phyloP scores from a whole-genome alignment of 495 filamentous ascomycete species.

The Penicillium coprophilum region DNA sequence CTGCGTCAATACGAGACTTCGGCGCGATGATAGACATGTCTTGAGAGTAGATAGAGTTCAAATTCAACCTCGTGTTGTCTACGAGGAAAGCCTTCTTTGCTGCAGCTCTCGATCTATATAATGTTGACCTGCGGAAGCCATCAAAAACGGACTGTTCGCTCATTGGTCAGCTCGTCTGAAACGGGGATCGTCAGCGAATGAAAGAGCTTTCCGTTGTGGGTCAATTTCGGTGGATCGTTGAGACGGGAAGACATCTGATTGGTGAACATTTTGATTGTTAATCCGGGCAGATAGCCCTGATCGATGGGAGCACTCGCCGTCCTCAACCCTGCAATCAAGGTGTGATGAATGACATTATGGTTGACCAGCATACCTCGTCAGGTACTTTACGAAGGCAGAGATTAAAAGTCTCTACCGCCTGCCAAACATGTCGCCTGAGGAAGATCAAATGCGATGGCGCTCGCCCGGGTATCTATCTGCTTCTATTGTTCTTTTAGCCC shows the following conservation, averaged over 20 bases:
- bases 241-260: not conserved
- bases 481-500: not conserved
- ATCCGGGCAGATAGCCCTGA: not conserved
- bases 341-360: not conserved
- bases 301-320: not conserved
- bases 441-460: not conserved
- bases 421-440: not conserved
- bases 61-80: not conserved
- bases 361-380: not conserved
- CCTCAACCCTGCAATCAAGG: not conserved
- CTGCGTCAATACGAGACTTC: conserved; percentile 25
- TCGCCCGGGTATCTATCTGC: not conserved
- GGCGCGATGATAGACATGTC: not conserved
- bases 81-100: not conserved
- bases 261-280: not conserved
- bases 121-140: not conserved
- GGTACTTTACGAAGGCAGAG: not conserved
- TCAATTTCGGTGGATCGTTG: not conserved
- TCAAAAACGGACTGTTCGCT: not conserved
- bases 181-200: not conserved
- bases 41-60: not conserved
- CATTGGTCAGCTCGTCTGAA: not conserved
- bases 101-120: not conserved
- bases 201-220: not conserved
- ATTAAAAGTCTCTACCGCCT: not conserved